Conservation (phyloP, 23 red algal genomes). For the Gracilaria domingensis region DNA sequence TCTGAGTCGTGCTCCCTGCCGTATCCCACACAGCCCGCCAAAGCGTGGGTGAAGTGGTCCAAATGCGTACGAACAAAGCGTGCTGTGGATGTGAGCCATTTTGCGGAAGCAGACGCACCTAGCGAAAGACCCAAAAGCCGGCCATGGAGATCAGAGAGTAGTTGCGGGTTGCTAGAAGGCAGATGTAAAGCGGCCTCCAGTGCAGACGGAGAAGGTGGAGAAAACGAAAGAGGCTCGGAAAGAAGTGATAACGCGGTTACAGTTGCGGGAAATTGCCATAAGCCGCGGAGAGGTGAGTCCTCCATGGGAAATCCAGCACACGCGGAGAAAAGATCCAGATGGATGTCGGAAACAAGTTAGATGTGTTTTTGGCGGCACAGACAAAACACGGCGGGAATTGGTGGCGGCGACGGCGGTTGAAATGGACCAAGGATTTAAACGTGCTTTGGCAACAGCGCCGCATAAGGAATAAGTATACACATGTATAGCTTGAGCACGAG, state of each 20-base stretch:
- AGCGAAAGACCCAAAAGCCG: conserved; percentile 62
- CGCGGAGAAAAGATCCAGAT: not conserved
- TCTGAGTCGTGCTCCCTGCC: not conserved
- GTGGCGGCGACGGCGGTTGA: conserved; percentile 20
- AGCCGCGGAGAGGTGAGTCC: conserved; percentile 29
- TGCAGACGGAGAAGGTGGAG: conserved; percentile 20
- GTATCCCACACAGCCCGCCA: not conserved
- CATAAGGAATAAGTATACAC: not conserved
- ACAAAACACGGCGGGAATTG: not conserved
- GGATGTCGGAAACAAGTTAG: not conserved
- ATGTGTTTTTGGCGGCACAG: not conserved
- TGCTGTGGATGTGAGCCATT: conserved; percentile 54
- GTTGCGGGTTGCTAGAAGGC: conserved; percentile 12
- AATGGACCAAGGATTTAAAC: conserved; percentile 23
- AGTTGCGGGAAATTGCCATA: conserved; percentile 70
- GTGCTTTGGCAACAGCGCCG: not conserved
- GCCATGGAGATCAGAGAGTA: conserved; percentile 70
- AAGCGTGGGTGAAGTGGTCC: conserved; percentile 31
- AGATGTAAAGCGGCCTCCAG: conserved; percentile 54
- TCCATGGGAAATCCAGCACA: conserved; percentile 15
- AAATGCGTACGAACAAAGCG: conserved; percentile 61
- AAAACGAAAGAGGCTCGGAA: conserved; percentile 44
- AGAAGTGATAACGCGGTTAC: conserved; percentile 21
- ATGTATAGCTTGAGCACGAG: not conserved
- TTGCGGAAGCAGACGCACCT: conserved; percentile 49